Percentiles rank a stretch among this genome's conserved stretches.
Conservation (phyloP, 106 monocot genomes). For the Allium fistulosum region DNA sequence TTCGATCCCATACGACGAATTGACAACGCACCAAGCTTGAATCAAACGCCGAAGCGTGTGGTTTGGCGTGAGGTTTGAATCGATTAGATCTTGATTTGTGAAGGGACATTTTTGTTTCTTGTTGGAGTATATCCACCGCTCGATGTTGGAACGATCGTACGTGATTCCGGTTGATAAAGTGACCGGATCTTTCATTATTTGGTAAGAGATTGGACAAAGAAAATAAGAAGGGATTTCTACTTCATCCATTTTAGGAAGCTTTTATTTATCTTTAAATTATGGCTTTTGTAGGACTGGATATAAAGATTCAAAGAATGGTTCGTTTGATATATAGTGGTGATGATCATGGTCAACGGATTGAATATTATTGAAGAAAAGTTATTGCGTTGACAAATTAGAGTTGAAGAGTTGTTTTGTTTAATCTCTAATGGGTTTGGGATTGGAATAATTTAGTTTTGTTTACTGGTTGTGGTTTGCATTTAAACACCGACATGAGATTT, state of each 20-base stretch:
- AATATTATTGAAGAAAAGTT: neutral
- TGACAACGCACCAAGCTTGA: slow-evolving; percentile 49
- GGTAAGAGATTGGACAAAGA: slow-evolving; percentile 71
- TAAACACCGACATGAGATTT: too few relatives aligned
- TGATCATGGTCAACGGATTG: neutral
- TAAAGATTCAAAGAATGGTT: too few relatives aligned
- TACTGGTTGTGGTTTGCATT: too few relatives aligned
- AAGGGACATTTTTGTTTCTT: slow-evolving; percentile 43
- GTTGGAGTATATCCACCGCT: slow-evolving; percentile 57
- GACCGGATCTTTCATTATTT: slow-evolving; percentile 83
- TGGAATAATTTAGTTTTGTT: too few relatives aligned
- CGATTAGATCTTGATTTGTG: slow-evolving; percentile 38
- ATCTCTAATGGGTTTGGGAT: too few relatives aligned
- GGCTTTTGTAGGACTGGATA: too few relatives aligned
- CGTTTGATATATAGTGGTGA: neutral
- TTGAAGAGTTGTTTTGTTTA: too few relatives aligned
- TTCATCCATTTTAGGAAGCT: neutral
- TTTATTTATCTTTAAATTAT: too few relatives aligned
- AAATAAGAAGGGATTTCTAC: slow-evolving; percentile 52
- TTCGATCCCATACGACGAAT: slow-evolving; percentile 45
- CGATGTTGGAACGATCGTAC: slow-evolving; percentile 78
- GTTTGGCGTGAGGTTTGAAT: slow-evolving; percentile 35
- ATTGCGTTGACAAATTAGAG: neutral
- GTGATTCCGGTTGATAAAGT: slow-evolving; percentile 78
- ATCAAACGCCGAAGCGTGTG: slow-evolving; percentile 59